Evolutionary conservation across 257 asterid genomes (phyloP).

Genomic region (Salvia rosmarinus): DNA sequence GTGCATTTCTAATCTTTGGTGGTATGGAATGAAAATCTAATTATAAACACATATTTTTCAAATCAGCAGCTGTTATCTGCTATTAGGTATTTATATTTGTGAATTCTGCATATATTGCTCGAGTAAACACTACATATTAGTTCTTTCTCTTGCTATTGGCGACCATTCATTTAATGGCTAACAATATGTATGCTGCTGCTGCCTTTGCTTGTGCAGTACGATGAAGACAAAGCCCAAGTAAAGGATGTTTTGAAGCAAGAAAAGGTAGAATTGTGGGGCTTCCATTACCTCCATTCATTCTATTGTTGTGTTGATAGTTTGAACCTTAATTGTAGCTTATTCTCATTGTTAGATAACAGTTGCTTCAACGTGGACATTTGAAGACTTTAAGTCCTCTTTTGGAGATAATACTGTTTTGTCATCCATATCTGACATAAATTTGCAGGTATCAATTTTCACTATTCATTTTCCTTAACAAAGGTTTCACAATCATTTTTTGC

Average conservation of each 20-base stretch:
- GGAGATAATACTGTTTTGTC: slow-evolving; percentile 47
- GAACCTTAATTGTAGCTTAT: slow-evolving; percentile 31
- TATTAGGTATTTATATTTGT: not conserved
- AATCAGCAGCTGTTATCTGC: slow-evolving; percentile 5
- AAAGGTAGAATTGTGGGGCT: slow-evolving; percentile 50
- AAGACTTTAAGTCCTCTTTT: slow-evolving; percentile 67
- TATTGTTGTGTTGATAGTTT: slow-evolving; percentile 12
- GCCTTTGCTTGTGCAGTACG: slow-evolving; percentile 58
- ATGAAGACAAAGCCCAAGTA: slow-evolving; percentile 70
- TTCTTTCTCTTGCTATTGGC: not conserved
- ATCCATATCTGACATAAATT: slow-evolving; percentile 71
- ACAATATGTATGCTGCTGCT: slow-evolving; percentile 26
- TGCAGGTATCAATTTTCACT: slow-evolving; percentile 58
- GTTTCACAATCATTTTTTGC: slow-evolving; percentile 5
- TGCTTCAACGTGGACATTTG: slow-evolving; percentile 75
- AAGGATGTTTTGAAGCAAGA: slow-evolving; percentile 82
- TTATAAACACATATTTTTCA: not conserved
- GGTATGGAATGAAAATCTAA: slow-evolving; percentile 2
- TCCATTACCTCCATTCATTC: slow-evolving; percentile 22
- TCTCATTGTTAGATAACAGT: slow-evolving; percentile 55
- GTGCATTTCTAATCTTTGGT: not conserved
- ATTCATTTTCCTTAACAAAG: not conserved
- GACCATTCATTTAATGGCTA: slow-evolving; percentile 7
- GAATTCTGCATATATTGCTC: slow-evolving; percentile 27
- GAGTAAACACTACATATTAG: not conserved